Evolutionary conservation across 768 basidiomycete species (phyloP).

Genomic region (Lentinula boryana): DNA sequence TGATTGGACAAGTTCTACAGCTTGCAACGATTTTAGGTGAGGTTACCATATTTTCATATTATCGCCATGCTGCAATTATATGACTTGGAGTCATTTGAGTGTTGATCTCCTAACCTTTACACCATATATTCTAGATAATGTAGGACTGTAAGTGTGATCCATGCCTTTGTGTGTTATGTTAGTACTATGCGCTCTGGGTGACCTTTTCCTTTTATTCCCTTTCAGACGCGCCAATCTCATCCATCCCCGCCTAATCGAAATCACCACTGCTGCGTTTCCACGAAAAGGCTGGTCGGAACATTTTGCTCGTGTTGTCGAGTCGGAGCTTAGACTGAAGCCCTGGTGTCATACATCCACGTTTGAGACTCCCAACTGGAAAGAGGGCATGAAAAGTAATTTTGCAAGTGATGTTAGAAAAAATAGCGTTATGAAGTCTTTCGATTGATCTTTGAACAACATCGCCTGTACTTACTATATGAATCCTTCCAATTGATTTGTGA

Average conservation of each 20-base stretch:
- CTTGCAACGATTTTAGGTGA: constrained; percentile 42
- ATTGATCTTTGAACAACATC: constrained; percentile 16
- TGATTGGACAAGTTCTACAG: constrained; percentile 44
- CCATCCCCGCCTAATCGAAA: constrained; percentile 33
- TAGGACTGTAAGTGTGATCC: constrained; percentile 30
- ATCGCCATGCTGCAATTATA: no score
- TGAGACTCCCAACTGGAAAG: constrained; percentile 37
- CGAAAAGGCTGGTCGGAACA: constrained; percentile 39
- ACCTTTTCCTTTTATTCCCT: neutral
- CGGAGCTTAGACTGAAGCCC: constrained; percentile 38
- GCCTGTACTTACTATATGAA: neutral
- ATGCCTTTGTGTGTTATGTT: neutral
- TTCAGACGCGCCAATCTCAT: constrained; percentile 36
- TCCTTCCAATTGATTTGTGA: no score
- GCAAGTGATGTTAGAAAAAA: constrained; percentile 41
- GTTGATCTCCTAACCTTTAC: neutral
- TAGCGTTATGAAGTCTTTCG: constrained; percentile 33
- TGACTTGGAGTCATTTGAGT: neutral
- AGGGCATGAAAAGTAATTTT: constrained; percentile 39
- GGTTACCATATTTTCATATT: constrained; percentile 4
- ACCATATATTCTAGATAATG: constrained; percentile 27
- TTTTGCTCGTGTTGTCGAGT: constrained; percentile 37
- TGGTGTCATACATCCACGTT: constrained; percentile 48
- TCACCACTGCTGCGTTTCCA: constrained; percentile 33
- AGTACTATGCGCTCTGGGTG: no score